These are phyloP conservation scores for Avena atlantica DNA, from an alignment of 176 grass and related monocot species.

Conservation along the genomic window DNA sequence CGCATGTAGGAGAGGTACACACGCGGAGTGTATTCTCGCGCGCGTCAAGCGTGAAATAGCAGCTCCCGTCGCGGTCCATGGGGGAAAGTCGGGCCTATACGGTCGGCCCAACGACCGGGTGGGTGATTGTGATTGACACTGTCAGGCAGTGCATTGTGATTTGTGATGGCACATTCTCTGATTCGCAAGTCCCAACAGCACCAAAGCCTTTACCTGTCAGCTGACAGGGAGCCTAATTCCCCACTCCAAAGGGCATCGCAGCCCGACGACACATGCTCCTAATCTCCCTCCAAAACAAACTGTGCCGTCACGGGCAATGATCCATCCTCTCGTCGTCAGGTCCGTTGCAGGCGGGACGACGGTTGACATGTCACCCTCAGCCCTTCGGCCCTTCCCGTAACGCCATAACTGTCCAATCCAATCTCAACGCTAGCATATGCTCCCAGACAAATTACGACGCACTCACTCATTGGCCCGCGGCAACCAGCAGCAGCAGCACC, in stretches of 20 bases:
- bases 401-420: neutral
- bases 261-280: neutral
- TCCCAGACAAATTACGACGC: neutral
- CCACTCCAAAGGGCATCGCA: neutral
- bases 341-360: neutral
- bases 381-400: neutral
- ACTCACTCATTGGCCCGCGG: conserved; percentile 43
- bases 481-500: conserved; percentile 12
- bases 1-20: too few relatives aligned
- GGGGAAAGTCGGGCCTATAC: neutral
- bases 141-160: neutral
- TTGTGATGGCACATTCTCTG: neutral
- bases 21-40: too few relatives aligned
- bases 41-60: too few relatives aligned
- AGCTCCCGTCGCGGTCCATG: neutral
- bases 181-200: neutral
- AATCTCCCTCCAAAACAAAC: too few relatives aligned
- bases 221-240: neutral
- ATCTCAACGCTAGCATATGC: neutral
- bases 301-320: neutral
- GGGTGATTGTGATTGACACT: neutral
- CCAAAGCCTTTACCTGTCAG: neutral
- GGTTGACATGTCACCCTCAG: conserved; percentile 47
- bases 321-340: too few relatives aligned
- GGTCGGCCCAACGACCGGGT: neutral